Base-by-base conservation (phyloP, 495 filamentous ascomycete species). In the Parmelia sp. region DNA sequence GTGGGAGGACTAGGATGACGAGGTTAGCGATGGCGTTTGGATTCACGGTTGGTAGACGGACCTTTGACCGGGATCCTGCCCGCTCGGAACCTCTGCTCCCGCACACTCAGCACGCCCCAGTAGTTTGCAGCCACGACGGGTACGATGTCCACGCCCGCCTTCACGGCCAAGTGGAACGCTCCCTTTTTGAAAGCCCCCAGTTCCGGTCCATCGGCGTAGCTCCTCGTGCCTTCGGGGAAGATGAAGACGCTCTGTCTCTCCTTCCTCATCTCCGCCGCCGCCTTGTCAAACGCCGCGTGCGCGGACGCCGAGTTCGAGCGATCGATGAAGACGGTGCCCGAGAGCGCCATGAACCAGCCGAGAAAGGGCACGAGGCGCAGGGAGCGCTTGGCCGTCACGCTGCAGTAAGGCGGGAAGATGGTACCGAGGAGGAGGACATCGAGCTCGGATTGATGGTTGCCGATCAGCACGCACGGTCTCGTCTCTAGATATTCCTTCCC, bases 111-210 rank as follows among this genome's bases (percentile, higher is more conserved):
- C 31, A 99, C 73, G 69, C 96, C 85, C 36, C 84, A 86, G 73
- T 98, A 98, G 77, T 96, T 97, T 70, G 85, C 89, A 31, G 56
- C 65, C 29, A 71, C 70, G 21, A 82, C 79, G 12, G 84, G 83
- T 27, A 97, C 90, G 27, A 96, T 79, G 0, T 93, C 93, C 44
- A 99, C 93, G 71, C 90, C 88, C 1, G 93, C 95, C 78, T 97
- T 89, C 10, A 99, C 85, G 27, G 94, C 94, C 15, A 98, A 79
- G 74, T 97, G 94, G 77, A 97, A 99, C 44, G 94, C 94, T 64
- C 94, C 94, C 79, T 97, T 97, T 79, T 99, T 98, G 79, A 97
- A 99, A 10, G 89, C 86, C 61, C 97, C 77, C 70, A 99, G 75
- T 58, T 81, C 85, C 9, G 94, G 88, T 57, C 90, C 85, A 68